These are phyloP conservation scores for Cylindrodendrum hubeiense DNA, from an alignment of 2,329 filamentous ascomycete genomes.

Conservation along the genomic window DNA sequence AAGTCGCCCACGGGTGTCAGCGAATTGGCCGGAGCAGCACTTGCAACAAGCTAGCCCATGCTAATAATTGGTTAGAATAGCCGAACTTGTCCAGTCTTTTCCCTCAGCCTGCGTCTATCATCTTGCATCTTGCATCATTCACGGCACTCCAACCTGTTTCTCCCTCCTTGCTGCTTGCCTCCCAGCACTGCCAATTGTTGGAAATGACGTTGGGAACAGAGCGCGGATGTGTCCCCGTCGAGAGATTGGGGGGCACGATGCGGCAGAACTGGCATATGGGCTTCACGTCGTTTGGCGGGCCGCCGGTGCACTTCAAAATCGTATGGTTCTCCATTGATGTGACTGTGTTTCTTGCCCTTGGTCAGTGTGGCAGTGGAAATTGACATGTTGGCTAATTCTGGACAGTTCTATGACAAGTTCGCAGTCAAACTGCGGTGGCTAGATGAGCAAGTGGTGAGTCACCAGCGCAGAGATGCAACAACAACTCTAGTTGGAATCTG, in stretches of 20 bases:
- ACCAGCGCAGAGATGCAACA: too few species aligned
- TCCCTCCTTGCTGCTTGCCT: not conserved
- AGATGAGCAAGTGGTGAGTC: slow-evolving; percentile 72
- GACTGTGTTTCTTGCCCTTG: too few species aligned
- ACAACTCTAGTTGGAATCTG: not conserved
- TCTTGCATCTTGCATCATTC: not conserved
- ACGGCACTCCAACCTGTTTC: not conserved
- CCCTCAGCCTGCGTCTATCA: not conserved
- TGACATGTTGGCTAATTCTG: not conserved
- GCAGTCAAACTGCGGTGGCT: slow-evolving; percentile 73
- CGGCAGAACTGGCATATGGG: slow-evolving; percentile 69
- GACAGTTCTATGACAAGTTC: slow-evolving; percentile 58
- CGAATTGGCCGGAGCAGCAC: not conserved
- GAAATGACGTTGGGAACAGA: not conserved
- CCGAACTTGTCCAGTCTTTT: not conserved
- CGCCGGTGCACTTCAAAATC: slow-evolving; percentile 78
- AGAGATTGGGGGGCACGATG: slow-evolving; percentile 22
- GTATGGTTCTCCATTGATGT: slow-evolving; percentile 38
- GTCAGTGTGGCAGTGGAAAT: too few species aligned
- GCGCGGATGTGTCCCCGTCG: slow-evolving; percentile 18
- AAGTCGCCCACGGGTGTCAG: not conserved
- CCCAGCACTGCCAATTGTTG: not conserved
- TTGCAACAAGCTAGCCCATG: too few species aligned
- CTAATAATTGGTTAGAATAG: too few species aligned
- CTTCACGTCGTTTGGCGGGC: slow-evolving; percentile 75